Base-by-base conservation (phyloP, 305 asterid species). In the Lippia alba region DNA sequence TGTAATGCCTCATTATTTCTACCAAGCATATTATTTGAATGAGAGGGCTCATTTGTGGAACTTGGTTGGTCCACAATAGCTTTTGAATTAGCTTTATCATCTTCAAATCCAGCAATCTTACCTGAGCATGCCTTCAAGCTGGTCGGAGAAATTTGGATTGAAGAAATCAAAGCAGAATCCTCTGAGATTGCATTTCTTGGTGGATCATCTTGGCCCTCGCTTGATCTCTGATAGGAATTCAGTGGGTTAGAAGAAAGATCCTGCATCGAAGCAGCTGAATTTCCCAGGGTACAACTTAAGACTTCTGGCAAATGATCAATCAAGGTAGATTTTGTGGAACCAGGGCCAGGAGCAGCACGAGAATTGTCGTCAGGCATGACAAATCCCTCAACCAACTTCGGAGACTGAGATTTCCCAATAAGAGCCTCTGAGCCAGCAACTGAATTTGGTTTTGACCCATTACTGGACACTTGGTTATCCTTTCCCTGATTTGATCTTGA, bases 401-500 rank as follows among this genome's bases (percentile, higher is more conserved):
- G 72, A 67, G 80, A 64, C 48, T 8, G 55, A 76, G 84, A 55
- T 34, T 72, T 77, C 73, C 72, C 74, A 61, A 50, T 34, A 46
- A 68, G 34, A 73, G 69, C 75, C 64, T 80, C 83, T 9, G 80
- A 71, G 75, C 74, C 83, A 72, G 75, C 76, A 71, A 72, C 62
- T 36, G 80, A 74, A 70, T 63, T 39, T 61, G 77, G 46, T 72
- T 62, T 74, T 39, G 69, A 51, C 65, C 56, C 91, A 68, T 75
- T 85, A 67, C 55, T 64, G 14, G 73, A 74, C 61, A 64, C 74
- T 74, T 61, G 81, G 76, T 78, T 66, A 71, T 54, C 85, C 76
- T 78, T 83, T 66, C 65, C 87, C 76, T 61, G 82, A 76, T 84
- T 82, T 79, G 61, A 61, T 79, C 77, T 82, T 63, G 78, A 79